Evolutionary conservation across 2,329 filamentous ascomycete genomes (phyloP), one percentile per base, ranked within the genome.

Genomic region (Apiospora aurea): DNA sequence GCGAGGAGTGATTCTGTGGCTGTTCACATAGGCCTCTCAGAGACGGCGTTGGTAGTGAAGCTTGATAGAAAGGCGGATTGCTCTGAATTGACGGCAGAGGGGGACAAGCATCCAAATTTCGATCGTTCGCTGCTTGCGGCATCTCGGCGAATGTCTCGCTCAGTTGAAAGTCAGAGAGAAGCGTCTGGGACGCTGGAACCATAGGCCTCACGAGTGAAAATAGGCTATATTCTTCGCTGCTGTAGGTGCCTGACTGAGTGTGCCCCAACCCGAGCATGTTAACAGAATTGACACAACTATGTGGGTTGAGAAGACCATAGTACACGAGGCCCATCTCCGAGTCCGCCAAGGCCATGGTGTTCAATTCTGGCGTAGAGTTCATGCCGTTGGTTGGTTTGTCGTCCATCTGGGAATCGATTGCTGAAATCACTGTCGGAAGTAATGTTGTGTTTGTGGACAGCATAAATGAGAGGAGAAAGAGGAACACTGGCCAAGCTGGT

Each of bases 241-340:
- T 88, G 78, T 93, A 96, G 69, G 94, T 88, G 78, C 96, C 94
- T 24, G 94, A 96, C 83, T 96, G 94, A 0, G 94, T 96, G 72
- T 94, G 89, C 76, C 95, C 92, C 75, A 97, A 88, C 82, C 96
- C 96, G 38, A 95, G 93, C 41, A 91, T 85, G 51, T 70, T 72
- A 49, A 51, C 44, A 18, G 44, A 16, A 6, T 47, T 18, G 44
- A 18, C 44, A 47, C 21, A 16, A 16, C 44, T 47, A 47, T 47
- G 18, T 47, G 44, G 44, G 44, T 16, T 47, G 44, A 47, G 21
- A 47, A 16, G 44, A 47, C 21, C 21, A 47, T 47, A 47, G 44
- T 18, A 47, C 44, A 47, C 44, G 44, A 18, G 44, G 44, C 44
- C 44, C 44, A 47, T 21, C 44, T 47, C 44, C 21, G 44, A 47